phyloP scores from a whole-genome alignment of 73 alveolate species.

The Paramecium octaurelia region DNA sequence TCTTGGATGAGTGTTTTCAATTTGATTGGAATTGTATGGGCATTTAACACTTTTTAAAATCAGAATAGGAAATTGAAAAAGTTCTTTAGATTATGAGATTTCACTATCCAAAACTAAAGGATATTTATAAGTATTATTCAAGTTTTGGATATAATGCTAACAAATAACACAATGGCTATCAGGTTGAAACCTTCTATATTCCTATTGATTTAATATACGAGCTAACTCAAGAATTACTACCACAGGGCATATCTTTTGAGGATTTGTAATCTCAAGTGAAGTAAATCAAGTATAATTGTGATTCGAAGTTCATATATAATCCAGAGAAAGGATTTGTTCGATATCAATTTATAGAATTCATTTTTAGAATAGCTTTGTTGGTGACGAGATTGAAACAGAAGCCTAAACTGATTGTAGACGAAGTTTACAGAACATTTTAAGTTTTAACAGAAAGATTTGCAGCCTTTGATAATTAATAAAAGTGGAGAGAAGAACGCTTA shows the following conservation, averaged over 20 bases:
- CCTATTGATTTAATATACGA: not conserved
- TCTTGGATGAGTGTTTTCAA: conserved; percentile 77
- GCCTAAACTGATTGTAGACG: conserved; percentile 21
- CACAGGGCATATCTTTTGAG: not conserved
- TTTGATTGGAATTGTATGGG: conserved; percentile 81
- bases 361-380: conserved; percentile 66
- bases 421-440: conserved; percentile 52
- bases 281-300: not conserved
- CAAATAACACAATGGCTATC: not conserved
- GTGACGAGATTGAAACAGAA: not conserved
- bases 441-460: conserved; percentile 13
- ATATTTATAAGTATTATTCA: conserved; percentile 46
- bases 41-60: conserved; percentile 66
- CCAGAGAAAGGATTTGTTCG: conserved; percentile 68
- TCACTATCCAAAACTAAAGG: conserved; percentile 48
- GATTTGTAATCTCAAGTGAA: not conserved
- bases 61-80: conserved; percentile 62
- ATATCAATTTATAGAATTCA: conserved; percentile 66
- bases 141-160: conserved; percentile 12
- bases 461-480: conserved; percentile 1
- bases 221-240: not conserved
- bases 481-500: conserved; percentile 67
- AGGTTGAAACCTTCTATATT: not conserved
- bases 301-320: conserved; percentile 28
- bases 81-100: conserved; percentile 54